Evolutionary conservation across 495 filamentous ascomycete genomes (phyloP), one percentile per base, ranked within the genome.

Genomic region (Lentithecium fluviatile): DNA sequence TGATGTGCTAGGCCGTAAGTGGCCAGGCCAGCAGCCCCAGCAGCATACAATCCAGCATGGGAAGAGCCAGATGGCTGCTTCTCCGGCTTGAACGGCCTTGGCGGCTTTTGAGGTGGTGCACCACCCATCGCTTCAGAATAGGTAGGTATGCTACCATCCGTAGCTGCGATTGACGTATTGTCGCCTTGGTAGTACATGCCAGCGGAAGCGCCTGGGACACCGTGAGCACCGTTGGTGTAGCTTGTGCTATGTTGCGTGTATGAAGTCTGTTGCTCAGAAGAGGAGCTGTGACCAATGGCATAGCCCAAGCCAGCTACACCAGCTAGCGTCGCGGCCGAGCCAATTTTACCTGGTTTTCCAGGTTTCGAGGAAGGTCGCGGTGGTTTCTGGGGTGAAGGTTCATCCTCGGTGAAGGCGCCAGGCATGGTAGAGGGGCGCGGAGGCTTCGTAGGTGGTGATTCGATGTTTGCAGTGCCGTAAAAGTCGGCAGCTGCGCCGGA

Each of bases 21-120:
- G 74, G 40, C 71, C 73, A 38, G 70, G 64, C 72, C 80, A 46
- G 76, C 78, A 32, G 73, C 78, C 42, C 77, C 79, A 48, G 76
- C 78, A 57, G 75, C 71, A 70, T 80, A 79, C 10, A 78, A 52
- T 21, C 77, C 72, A 32, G 75, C 64, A 63, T 78, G 75, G 64
- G 70, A 67, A 56, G 74, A 70, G 58, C 52, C 29, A 60, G 61
- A 66, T 42, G 65, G 38, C 62, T 69, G 61, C 40, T 65, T 61
- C 29, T 47, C 57, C 19, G 58, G 52, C 23, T 64, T 65, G 21
- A 62, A 62, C 40, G 62, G 66, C 17, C 66, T 45, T 40, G 66
- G 62, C 0, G 66, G 66, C 36, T 62, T 65, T 6, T 52, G 62
- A 12, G 66, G 66, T 47, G 59, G 64, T 10, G 37, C 38, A 40